Conservation (phyloP, 495 filamentous ascomycete species). For the Annulohypoxylon nitens region DNA sequence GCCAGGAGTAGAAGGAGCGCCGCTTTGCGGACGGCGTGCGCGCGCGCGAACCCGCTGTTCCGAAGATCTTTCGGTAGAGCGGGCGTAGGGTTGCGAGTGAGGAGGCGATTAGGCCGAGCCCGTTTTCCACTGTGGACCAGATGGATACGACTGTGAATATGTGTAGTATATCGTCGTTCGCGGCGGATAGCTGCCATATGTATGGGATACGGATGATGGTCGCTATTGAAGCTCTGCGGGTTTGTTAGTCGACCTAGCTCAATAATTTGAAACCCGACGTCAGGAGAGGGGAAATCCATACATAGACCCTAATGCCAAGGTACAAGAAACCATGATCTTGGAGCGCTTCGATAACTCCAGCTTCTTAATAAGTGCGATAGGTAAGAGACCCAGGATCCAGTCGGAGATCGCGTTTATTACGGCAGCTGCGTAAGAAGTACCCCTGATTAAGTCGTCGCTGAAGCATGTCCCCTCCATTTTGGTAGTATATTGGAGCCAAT, state of each 20-base stretch:
- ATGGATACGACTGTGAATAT: slow-evolving; percentile 54
- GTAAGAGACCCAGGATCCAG: slow-evolving; percentile 52
- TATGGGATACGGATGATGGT: slow-evolving; percentile 60
- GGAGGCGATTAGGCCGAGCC: slow-evolving; percentile 56
- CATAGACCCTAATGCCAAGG: slow-evolving; percentile 54
- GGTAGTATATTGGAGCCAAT: slow-evolving; percentile 46
- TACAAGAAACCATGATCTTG: slow-evolving; percentile 51
- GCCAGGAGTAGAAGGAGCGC: slow-evolving; percentile 18
- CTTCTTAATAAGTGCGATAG: slow-evolving; percentile 52
- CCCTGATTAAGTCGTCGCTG: slow-evolving; percentile 31
- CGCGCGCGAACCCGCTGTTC: slow-evolving; percentile 5
- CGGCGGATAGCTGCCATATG: slow-evolving; percentile 47
- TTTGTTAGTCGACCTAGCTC: slow-evolving; percentile 7
- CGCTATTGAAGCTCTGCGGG: slow-evolving; percentile 52
- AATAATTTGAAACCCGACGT: not conserved
- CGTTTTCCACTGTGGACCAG: slow-evolving; percentile 58
- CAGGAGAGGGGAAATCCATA: slow-evolving; percentile 39
- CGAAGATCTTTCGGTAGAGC: slow-evolving; percentile 40
- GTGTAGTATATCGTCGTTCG: slow-evolving; percentile 52
- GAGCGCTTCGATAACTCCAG: slow-evolving; percentile 49
- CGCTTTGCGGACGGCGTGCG: slow-evolving; percentile 6
- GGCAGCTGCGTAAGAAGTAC: slow-evolving; percentile 49
- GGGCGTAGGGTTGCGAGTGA: slow-evolving; percentile 58
- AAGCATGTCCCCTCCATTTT: slow-evolving; percentile 38
- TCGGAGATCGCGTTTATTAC: slow-evolving; percentile 49